phyloP scores from a whole-genome alignment of 2,329 filamentous ascomycete species.

The Aspergillus brasiliensis region DNA sequence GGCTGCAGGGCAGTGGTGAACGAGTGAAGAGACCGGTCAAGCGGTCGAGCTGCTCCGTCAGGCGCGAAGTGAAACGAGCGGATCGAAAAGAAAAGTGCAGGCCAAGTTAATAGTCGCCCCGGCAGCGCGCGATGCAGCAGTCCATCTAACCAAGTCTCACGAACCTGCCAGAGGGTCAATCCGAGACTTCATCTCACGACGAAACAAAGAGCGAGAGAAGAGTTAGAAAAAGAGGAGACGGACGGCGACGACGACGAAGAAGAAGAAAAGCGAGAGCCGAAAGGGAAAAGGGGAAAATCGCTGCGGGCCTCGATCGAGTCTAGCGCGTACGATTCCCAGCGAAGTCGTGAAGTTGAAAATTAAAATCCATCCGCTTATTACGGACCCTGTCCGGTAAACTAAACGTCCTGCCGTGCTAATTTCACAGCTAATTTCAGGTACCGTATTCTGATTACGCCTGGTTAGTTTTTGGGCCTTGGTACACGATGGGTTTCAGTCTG shows the following conservation, averaged over 20 bases:
- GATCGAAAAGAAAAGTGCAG: constrained; percentile 10
- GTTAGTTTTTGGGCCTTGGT: neutral
- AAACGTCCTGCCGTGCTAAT: neutral
- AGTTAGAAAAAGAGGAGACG: constrained; percentile 14
- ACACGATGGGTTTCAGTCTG: constrained; percentile 1
- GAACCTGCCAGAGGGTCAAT: constrained; percentile 33
- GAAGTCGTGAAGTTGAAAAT: neutral
- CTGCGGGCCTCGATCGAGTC: constrained; percentile 11
- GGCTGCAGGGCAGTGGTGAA: constrained; percentile 14
- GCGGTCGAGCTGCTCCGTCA: constrained; percentile 11
- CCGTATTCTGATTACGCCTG: neutral
- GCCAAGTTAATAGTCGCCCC: constrained; percentile 13
- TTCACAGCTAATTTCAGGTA: constrained; percentile 2
- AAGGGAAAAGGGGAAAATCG: constrained; percentile 24
- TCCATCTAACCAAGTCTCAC: constrained; percentile 26
- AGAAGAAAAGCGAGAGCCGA: constrained; percentile 12
- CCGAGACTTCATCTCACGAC: constrained; percentile 22
- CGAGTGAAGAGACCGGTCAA: constrained; percentile 17
- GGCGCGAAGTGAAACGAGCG: constrained; percentile 13
- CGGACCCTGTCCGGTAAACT: neutral
- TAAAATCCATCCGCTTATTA: neutral
- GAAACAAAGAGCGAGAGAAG: constrained; percentile 1
- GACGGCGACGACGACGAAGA: constrained; percentile 8
- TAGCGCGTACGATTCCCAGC: constrained; percentile 9
- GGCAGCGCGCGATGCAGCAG: constrained; percentile 15